These are phyloP conservation scores for Arctostaphylos glauca DNA, from an alignment of 148 eudicot genomes.

Conservation along the genomic window DNA sequence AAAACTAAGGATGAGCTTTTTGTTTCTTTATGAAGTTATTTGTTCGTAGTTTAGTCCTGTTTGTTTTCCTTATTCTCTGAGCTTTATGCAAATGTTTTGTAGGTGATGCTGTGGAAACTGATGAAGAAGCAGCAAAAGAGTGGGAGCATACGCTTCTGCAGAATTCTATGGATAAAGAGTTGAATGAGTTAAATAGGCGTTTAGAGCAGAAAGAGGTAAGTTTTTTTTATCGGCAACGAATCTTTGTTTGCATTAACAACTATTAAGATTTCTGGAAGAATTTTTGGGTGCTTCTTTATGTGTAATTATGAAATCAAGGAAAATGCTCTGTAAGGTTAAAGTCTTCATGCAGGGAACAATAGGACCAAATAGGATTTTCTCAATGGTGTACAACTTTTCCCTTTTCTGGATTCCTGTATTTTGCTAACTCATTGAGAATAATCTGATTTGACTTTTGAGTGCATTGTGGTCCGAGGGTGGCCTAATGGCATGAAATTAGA, in stretches of 20 bases:
- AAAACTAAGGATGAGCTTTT: not conserved
- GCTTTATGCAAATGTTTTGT: conserved; percentile 20
- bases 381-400: not conserved
- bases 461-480: not conserved
- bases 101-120: conserved; percentile 81
- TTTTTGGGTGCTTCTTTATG: not conserved
- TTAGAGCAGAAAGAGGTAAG: conserved; percentile 93
- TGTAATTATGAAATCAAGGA: not conserved
- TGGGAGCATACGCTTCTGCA: conserved; percentile 97
- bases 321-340: not conserved
- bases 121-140: conserved; percentile 94
- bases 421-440: not conserved
- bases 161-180: conserved; percentile 89
- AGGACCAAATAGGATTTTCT: conserved; percentile 1
- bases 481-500: conserved; percentile 1
- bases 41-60: not conserved
- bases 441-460: not conserved
- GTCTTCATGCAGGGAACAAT: not conserved
- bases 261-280: not conserved
- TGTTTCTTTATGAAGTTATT: not conserved
- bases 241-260: not conserved
- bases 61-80: not conserved
- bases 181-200: conserved; percentile 80
- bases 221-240: too few species aligned
- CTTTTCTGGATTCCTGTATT: not conserved